phyloP scores from a whole-genome alignment of 257 asterid species.

The Solanum microdontum region DNA sequence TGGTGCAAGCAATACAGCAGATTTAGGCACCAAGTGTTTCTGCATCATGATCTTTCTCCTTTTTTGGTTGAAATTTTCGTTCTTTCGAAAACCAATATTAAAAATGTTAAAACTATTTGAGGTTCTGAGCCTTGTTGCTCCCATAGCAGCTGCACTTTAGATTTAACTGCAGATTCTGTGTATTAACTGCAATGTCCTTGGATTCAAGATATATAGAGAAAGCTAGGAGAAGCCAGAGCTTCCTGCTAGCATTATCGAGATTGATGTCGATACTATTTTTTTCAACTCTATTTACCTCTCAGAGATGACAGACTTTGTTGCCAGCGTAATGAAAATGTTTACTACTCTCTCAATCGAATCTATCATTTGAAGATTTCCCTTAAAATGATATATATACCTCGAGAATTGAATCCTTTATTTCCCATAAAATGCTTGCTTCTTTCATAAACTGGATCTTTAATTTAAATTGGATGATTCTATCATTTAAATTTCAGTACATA shows the following conservation, averaged over 20 bases:
- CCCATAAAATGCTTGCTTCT: background rate
- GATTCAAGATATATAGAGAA: background rate
- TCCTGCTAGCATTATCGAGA: background rate
- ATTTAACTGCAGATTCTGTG: slow-evolving; percentile 23
- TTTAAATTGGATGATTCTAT: background rate
- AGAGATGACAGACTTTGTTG: background rate
- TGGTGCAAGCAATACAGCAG: background rate
- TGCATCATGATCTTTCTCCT: background rate
- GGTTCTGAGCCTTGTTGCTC: slow-evolving; percentile 76
- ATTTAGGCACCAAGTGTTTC: background rate
- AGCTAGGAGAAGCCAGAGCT: background rate
- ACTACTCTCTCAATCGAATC: background rate
- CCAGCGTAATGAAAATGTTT: background rate
- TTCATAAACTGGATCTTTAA: background rate
- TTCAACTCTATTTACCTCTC: background rate
- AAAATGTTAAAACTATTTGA: slow-evolving; percentile 42
- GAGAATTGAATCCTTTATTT: background rate
- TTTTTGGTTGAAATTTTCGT: background rate
- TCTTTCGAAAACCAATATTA: background rate
- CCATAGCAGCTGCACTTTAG: slow-evolving; percentile 79
- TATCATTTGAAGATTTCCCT: background rate
- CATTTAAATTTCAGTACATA: background rate
- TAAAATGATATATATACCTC: background rate
- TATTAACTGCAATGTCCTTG: background rate
- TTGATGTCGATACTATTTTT: background rate